Evolutionary conservation across 1,139 yeast genomes (phyloP), one percentile per base, ranked within the genome.

Genomic region (Suhomyces terraborum): DNA sequence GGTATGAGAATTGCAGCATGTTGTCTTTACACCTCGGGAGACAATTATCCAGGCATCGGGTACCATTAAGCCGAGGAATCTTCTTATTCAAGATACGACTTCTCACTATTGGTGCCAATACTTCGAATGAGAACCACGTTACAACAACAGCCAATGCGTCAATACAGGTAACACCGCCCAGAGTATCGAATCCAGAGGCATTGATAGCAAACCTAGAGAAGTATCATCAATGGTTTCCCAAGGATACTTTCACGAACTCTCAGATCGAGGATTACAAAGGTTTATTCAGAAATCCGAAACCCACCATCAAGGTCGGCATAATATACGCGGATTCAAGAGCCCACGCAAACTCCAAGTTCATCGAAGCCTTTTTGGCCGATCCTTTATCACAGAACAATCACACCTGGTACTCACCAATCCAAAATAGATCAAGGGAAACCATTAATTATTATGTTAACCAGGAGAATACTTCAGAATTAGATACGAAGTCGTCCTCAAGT

Each of bases 291-390:
- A 27, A 32, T 12, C n/a, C 23, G 8, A 18, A 40, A 4, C 35
- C 31, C 4, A 27, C 37, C 21, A 44, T 69, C 8, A 59, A 55
- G 33, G 55, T 71, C 8, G 78, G 76, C 0, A 38, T 73, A 2
- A 36, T 66, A 2, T 58, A 58, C 33, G 50, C 52, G 23, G 56
- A 61, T 42, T 56, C 55, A 6, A 38, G 36, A 3, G 43, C 53
- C 6, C 53, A 54, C 24, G 29, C 36, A 6, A 44, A 46, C 1
- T 63, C 73, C 16, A 66, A 54, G 47, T 35, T 73, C 4, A 37
- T 73, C 3, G 76, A 71, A 39, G 47, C 62, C 0, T 46, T 73
- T 3, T 52, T 73, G 26, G 69, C 77, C 1, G 78, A 73, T 45
- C 77, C 78, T 2, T 58, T 73, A 42, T 62, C 77, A 6, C 56